Conservation (phyloP, 2,329 filamentous ascomycete genomes). For the Cordyceps sp. region DNA sequence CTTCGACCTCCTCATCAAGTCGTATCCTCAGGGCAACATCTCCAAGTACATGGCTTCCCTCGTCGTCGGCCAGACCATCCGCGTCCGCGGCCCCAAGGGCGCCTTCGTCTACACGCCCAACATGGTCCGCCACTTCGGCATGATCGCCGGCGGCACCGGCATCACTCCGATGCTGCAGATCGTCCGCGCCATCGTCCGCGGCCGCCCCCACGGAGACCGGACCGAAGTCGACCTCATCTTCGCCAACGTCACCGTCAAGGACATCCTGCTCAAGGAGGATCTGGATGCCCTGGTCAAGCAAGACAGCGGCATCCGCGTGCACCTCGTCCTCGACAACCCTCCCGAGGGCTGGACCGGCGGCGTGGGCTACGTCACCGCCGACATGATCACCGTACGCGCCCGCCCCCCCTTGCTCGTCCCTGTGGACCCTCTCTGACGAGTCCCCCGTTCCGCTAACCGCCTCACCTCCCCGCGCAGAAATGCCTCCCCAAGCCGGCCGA, state of each 20-base stretch:
- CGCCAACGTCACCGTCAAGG: conserved; percentile 83
- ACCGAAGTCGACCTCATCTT: conserved; percentile 93
- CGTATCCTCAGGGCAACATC: conserved; percentile 95
- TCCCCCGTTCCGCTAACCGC: neutral
- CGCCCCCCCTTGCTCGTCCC: conserved; percentile 1
- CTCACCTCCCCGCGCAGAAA: conserved; percentile 31
- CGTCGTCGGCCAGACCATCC: conserved; percentile 71
- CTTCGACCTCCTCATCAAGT: conserved; percentile 96
- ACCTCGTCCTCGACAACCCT: conserved; percentile 95
- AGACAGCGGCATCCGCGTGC: conserved; percentile 68
- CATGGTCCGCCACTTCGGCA: conserved; percentile 91
- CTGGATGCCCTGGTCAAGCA: conserved; percentile 62
- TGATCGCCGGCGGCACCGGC: conserved; percentile 94
- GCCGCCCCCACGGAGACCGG: conserved; percentile 60
- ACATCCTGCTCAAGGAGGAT: conserved; percentile 88
- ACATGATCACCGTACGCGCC: conserved; percentile 71
- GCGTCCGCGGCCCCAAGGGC: conserved; percentile 86
- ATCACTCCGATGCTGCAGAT: conserved; percentile 99
- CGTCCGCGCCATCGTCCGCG: conserved; percentile 75
- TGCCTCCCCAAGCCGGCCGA: conserved; percentile 65
- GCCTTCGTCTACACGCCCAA: conserved; percentile 96
- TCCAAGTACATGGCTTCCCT: conserved; percentile 79
- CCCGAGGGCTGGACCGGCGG: conserved; percentile 83
- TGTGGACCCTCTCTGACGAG: too few relatives aligned
- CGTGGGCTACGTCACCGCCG: conserved; percentile 84